phyloP scores from a whole-genome alignment of 2,329 filamentous ascomycete genomes.

The Elsinoe australis region DNA sequence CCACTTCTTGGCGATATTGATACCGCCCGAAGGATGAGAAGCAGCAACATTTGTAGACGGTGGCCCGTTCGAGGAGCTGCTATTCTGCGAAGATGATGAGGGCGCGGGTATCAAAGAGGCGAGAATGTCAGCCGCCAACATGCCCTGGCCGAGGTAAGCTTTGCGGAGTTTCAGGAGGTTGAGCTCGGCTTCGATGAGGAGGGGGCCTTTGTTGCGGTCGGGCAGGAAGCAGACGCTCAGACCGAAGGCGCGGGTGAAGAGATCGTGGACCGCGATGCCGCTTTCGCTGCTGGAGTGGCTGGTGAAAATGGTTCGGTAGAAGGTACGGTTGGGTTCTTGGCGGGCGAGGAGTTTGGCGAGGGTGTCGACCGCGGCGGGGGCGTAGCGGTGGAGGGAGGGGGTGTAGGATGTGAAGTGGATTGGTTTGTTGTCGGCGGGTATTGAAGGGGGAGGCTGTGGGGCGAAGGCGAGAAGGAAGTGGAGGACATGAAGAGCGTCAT shows the following conservation, averaged over 20 bases:
- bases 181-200: constrained; percentile 37
- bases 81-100: too few species aligned
- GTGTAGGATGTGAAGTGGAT: constrained; percentile 30
- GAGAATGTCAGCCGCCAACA: constrained; percentile 77
- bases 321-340: constrained; percentile 83
- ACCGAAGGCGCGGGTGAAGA: constrained; percentile 79
- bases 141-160: constrained; percentile 82
- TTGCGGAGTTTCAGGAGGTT: constrained; percentile 74
- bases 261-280: constrained; percentile 49
- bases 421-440: constrained; percentile 21
- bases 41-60: too few species aligned
- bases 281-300: constrained; percentile 19
- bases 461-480: constrained; percentile 89
- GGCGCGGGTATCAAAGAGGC: constrained; percentile 53
- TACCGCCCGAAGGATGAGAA: constrained; percentile 17
- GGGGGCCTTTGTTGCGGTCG: constrained; percentile 52
- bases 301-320: constrained; percentile 75
- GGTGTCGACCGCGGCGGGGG: constrained; percentile 81
- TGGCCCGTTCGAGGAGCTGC: too few species aligned
- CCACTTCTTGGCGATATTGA: constrained; percentile 66
- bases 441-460: constrained; percentile 62
- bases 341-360: constrained; percentile 85
- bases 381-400: constrained; percentile 73
- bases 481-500: constrained; percentile 78
- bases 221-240: constrained; percentile 80